A percentile compares a stretch with the other conserved stretches of the same genome.
Evolutionary conservation across 2,329 filamentous ascomycete species (phyloP).

Genomic region (Penicillium corylophilum): DNA sequence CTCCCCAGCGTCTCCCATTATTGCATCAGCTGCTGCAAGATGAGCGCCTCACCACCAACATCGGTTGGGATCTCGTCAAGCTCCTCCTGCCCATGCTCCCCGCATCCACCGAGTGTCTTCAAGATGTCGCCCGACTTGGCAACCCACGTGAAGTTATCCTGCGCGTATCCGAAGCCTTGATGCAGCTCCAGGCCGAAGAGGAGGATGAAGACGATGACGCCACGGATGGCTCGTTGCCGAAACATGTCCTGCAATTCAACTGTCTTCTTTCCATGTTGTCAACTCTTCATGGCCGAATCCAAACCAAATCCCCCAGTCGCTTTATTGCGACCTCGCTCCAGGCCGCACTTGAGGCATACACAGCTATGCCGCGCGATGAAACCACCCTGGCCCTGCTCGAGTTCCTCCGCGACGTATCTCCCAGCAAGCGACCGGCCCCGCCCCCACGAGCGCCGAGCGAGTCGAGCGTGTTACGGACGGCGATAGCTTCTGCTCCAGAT

Average conservation of each 20-base stretch:
- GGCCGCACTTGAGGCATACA: constrained; percentile 60
- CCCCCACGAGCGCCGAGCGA: constrained; percentile 59
- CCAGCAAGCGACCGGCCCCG: constrained; percentile 57
- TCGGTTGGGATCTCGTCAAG: constrained; percentile 66
- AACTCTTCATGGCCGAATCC: constrained; percentile 60
- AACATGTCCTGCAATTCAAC: constrained; percentile 22
- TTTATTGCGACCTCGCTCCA: constrained; percentile 65
- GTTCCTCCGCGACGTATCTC: constrained; percentile 58
- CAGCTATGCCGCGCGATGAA: constrained; percentile 55
- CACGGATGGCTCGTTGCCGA: constrained; percentile 13
- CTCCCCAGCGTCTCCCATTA: constrained; percentile 55
- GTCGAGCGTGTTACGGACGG: constrained; percentile 38
- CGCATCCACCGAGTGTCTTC: constrained; percentile 57
- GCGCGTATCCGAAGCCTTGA: constrained; percentile 61
- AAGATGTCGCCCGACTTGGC: constrained; percentile 61
- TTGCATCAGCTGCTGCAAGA: constrained; percentile 62
- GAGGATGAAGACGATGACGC: constrained; percentile 35
- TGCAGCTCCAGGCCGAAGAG: constrained; percentile 53
- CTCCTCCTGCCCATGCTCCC: constrained; percentile 61
- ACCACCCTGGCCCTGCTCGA: constrained; percentile 58
- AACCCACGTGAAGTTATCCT: constrained; percentile 66
- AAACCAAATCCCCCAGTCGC: constrained; percentile 63
- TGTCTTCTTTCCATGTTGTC: constrained; percentile 50
- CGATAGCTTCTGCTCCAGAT: constrained; percentile 50
- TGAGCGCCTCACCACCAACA: constrained; percentile 60